Evolutionary conservation across 768 basidiomycete species (phyloP).

Genomic region (Xerocomellus intermedius): DNA sequence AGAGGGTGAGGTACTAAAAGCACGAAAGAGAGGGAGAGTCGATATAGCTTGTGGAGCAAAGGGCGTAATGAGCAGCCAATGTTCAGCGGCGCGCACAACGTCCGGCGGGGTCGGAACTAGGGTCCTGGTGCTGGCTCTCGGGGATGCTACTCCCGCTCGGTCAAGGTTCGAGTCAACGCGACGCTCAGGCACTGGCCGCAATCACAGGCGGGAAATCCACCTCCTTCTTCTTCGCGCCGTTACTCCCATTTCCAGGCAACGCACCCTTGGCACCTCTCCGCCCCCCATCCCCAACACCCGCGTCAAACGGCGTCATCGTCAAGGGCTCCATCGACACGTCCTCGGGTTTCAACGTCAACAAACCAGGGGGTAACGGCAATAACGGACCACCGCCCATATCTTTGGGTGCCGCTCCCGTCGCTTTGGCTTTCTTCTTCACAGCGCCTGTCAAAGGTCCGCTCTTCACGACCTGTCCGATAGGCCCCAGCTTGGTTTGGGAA

Average conservation of each 20-base stretch:
- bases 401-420: conserved; percentile 23
- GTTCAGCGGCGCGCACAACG: neutral
- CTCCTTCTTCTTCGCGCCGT: conserved; percentile 24
- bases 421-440: conserved; percentile 61
- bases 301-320: conserved; percentile 14
- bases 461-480: conserved; percentile 72
- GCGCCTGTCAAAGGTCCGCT: conserved; percentile 40
- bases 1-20: neutral
- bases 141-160: no score
- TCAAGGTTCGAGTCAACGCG: neutral
- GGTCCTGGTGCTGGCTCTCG: no score
- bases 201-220: conserved; percentile 36
- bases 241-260: conserved; percentile 10
- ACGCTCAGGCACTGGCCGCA: conserved; percentile 32
- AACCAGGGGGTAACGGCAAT: conserved; percentile 18
- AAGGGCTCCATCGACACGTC: conserved; percentile 22
- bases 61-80: neutral
- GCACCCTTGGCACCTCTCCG: conserved; percentile 10
- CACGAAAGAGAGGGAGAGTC: neutral
- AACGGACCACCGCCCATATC: conserved; percentile 17
- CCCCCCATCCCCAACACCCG: conserved; percentile 1
- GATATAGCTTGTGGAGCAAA: conserved; percentile 4
- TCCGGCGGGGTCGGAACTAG: neutral
- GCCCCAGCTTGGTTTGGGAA: conserved; percentile 70
- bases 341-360: conserved; percentile 20